Evolutionary conservation across 768 basidiomycete species (phyloP).

Genomic region (Psilocybe tampanensis): DNA sequence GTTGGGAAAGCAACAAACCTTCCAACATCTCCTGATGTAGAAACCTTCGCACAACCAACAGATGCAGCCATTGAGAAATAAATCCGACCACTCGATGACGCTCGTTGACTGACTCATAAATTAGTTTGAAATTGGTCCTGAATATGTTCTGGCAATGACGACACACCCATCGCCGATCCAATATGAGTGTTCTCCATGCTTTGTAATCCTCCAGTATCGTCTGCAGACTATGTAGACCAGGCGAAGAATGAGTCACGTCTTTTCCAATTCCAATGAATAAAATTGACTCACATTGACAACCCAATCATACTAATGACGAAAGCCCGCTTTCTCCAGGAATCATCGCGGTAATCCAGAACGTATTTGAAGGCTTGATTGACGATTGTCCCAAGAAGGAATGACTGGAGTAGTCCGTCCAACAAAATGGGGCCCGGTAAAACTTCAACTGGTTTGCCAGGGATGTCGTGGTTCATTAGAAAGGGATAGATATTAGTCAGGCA

Average conservation of each 20-base stretch:
- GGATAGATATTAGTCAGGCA: neutral
- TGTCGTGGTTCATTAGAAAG: conserved; percentile 19
- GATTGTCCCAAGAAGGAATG: conserved; percentile 48
- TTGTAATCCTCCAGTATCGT: conserved; percentile 44
- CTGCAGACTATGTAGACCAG: conserved; percentile 31
- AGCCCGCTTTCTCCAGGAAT: conserved; percentile 41
- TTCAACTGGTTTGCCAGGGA: conserved; percentile 31
- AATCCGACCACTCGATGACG: conserved; percentile 43
- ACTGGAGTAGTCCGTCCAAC: conserved; percentile 47
- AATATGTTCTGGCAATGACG: neutral
- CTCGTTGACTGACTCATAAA: conserved; percentile 27
- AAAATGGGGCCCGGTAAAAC: conserved; percentile 43
- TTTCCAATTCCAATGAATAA: too few species aligned
- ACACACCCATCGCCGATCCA: conserved; percentile 36
- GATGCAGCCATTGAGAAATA: conserved; percentile 51
- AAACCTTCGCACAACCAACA: conserved; percentile 49
- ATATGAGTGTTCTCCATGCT: conserved; percentile 39
- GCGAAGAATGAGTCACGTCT: neutral
- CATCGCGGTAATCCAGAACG: conserved; percentile 43
- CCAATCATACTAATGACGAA: conserved; percentile 43
- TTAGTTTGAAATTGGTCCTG: neutral
- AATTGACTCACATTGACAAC: conserved; percentile 39
- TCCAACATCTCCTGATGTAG: conserved; percentile 54
- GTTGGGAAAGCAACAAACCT: conserved; percentile 34
- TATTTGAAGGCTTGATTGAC: conserved; percentile 42